A percentile compares a stretch with the other conserved stretches of the same genome.
Evolutionary conservation across 2,329 filamentous ascomycete genomes (phyloP).

Genomic region (Xylaria arbuscula): DNA sequence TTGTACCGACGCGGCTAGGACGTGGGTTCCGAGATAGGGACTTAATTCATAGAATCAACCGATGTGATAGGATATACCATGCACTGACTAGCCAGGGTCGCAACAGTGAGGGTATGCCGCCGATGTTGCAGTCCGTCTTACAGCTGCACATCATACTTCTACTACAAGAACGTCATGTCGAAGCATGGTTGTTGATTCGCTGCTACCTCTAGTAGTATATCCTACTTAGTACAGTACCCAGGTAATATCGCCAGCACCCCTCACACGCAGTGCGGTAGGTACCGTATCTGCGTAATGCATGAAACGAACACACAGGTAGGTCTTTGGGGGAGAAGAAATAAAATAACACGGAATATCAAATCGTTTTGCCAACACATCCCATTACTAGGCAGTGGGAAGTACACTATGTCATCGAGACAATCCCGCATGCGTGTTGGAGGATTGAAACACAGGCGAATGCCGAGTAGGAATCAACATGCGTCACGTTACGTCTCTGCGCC

Average conservation of each 20-base stretch:
- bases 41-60: not conserved
- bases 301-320: not conserved
- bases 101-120: not conserved
- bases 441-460: slow-evolving; percentile 38
- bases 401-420: slow-evolving; percentile 6
- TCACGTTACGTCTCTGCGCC: slow-evolving; percentile 17
- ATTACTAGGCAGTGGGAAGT: not conserved
- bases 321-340: not conserved
- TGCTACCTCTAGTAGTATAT: not conserved
- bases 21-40: not conserved
- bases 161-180: slow-evolving; percentile 1
- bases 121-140: not conserved
- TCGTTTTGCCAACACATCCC: not conserved
- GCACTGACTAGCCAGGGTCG: not conserved
- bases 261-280: not conserved
- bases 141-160: not conserved
- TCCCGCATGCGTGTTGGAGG: slow-evolving; percentile 25
- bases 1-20: not conserved
- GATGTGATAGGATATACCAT: not conserved
- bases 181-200: not conserved
- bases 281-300: not conserved
- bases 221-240: not conserved
- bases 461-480: slow-evolving; percentile 30
- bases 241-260: not conserved
- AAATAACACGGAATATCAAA: not conserved